A percentile compares a stretch with the other conserved stretches of the same genome.
Conservation (phyloP, 306 rosid genomes). For the Cucurbita argyrosperma region DNA sequence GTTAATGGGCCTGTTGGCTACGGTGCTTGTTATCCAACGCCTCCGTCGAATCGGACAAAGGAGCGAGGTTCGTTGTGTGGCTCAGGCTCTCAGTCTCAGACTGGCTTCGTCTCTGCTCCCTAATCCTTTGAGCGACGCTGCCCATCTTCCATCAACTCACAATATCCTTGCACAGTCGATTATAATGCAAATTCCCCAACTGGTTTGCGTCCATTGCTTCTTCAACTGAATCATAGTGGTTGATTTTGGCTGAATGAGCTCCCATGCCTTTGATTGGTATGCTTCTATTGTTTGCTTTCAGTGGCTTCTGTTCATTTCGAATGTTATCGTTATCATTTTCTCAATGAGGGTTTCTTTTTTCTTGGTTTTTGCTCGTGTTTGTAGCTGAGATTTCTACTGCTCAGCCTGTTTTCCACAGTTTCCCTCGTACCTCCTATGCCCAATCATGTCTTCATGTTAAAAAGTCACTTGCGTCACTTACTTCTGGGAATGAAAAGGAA, state of each 20-base stretch:
- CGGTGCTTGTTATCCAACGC: constrained; percentile 2
- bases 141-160: not conserved
- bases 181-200: not conserved
- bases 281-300: not conserved
- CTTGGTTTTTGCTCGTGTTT: not conserved
- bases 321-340: not conserved
- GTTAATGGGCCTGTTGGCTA: not conserved
- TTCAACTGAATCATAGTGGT: constrained; percentile 13
- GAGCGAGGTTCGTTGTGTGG: not conserved
- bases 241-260: constrained; percentile 58
- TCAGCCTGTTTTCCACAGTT: constrained; percentile 46
- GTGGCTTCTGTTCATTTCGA: not conserved
- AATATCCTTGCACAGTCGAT: not conserved
- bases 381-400: constrained; percentile 56
- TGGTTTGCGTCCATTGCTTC: not conserved
- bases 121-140: not conserved
- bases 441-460: constrained; percentile 26
- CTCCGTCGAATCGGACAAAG: not conserved
- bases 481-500: constrained; percentile 26
- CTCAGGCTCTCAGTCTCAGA: not conserved
- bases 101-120: constrained; percentile 2
- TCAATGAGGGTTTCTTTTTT: not conserved
- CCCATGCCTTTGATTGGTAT: constrained; percentile 84
- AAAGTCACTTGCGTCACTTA: constrained; percentile 16
- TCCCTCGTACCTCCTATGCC: constrained; percentile 19